These are phyloP conservation scores for Plantago elongata DNA, from an alignment of 257 asterid genomes.

Conservation along the genomic window DNA sequence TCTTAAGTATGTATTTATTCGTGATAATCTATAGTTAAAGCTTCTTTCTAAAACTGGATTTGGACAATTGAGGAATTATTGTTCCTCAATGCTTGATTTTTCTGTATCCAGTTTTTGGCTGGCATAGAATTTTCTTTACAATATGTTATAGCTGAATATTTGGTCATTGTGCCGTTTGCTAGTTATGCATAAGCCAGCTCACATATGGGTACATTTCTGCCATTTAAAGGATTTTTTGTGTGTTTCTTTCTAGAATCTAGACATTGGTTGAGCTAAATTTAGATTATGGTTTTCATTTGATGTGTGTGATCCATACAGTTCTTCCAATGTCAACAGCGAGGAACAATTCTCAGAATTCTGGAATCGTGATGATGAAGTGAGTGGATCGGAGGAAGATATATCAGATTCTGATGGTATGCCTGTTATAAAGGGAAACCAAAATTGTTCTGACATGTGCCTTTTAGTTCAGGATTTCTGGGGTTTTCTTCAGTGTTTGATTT, in stretches of 20 bases:
- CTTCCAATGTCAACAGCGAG: constrained; percentile 33
- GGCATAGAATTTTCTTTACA: too few species aligned
- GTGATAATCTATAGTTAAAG: neutral
- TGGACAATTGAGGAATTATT: neutral
- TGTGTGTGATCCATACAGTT: constrained; percentile 33
- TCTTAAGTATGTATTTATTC: neutral
- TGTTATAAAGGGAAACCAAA: constrained; percentile 10
- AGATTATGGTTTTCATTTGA: neutral
- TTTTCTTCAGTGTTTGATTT: neutral
- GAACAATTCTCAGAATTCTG: constrained; percentile 76
- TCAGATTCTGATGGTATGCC: constrained; percentile 86
- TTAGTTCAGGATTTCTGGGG: constrained; percentile 14
- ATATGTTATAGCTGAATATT: too few species aligned
- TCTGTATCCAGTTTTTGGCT: too few species aligned
- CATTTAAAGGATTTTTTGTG: too few species aligned
- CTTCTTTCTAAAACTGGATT: too few species aligned
- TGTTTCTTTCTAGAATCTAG: too few species aligned
- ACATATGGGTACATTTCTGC: too few species aligned
- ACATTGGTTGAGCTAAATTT: neutral
- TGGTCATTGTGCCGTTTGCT: too few species aligned
- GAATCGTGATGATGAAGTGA: constrained; percentile 78
- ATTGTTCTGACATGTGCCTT: neutral
- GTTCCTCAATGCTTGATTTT: too few species aligned
- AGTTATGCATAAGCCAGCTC: too few species aligned
- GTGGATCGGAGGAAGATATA: constrained; percentile 85